Evolutionary conservation across 805 yeast species (phyloP).

Genomic region (Wickerhamomyces chaumierensis): DNA sequence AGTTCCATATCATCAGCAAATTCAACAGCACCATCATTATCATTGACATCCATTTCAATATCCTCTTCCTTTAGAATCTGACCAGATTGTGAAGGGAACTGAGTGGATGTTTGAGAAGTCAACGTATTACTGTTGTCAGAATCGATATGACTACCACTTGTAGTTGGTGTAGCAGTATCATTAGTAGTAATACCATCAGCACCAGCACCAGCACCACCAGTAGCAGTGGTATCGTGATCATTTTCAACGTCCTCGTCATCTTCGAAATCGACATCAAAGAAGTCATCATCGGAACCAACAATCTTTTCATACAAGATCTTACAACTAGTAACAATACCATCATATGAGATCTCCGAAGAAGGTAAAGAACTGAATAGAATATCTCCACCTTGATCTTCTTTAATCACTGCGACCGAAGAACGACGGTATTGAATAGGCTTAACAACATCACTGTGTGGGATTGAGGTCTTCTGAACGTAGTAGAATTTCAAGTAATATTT

Average conservation of each 20-base stretch:
- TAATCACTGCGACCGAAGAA: conserved; percentile 20
- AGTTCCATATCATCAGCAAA: conserved; percentile 26
- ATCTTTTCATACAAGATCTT: conserved; percentile 61
- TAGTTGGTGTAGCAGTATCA: too few species aligned
- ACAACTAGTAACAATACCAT: conserved; percentile 79
- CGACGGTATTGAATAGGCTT: conserved; percentile 28
- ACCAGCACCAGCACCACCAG: conserved; percentile 14
- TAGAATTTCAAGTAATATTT: conserved; percentile 49
- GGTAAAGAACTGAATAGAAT: conserved; percentile 54
- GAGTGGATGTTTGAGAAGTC: too few species aligned
- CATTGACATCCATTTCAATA: conserved; percentile 9
- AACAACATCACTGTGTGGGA: conserved; percentile 46
- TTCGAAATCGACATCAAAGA: conserved; percentile 92
- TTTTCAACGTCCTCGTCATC: conserved; percentile 53
- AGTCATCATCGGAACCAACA: conserved; percentile 91
- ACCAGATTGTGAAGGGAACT: conserved; percentile 2
- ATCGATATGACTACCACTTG: too few species aligned
- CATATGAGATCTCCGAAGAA: conserved; percentile 79
- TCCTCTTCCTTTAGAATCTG: conserved; percentile 12
- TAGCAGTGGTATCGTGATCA: background rate
- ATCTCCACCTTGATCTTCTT: conserved; percentile 30
- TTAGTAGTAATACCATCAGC: too few species aligned
- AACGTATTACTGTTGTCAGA: too few species aligned
- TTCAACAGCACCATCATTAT: conserved; percentile 22
- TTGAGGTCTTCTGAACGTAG: conserved; percentile 47